Evolutionary conservation across 2,329 filamentous ascomycete genomes (phyloP), one percentile per base, ranked within the genome.

Genomic region (Clathrospora elynae): DNA sequence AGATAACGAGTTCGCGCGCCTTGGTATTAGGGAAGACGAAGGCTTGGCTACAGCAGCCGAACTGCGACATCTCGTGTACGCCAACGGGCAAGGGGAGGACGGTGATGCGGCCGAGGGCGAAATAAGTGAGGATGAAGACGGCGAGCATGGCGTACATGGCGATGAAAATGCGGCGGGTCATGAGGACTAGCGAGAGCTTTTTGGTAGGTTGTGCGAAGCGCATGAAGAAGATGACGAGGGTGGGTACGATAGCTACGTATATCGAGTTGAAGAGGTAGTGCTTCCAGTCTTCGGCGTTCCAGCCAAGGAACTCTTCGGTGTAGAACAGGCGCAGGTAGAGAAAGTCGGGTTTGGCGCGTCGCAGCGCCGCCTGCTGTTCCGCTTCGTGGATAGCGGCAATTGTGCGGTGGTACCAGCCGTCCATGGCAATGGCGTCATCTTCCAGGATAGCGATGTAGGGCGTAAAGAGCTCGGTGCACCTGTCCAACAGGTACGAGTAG

Each of bases 301-400:
- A 76, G 36, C 73, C 73, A 3, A 73, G 63, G 31, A 73, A 72
- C 35, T 72, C 60, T 39, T 76, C 73, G 0, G 72, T 74, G 44
- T 74, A 75, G 59, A 77, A 77, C 9, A 77, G 61, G 2, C 73
- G 72, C 12, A 77, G 61, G 51, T 77, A 76, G 5, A 75, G 57
- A 51, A 69, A 71, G 18, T 66, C 58, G 17, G 57, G 46, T 10
- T 53, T 57, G 7, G 54, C 52, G 12, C 51, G 55, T 25, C 45
- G 46, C 17, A 58, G 32, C 11, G 49, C 52, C 9, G 60, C 64
- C 35, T 68, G 54, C 20, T 46, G 48, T 42, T 73, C 66, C 4
- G 66, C 67, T 23, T 57, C 47, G 12, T 61, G 49, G 20, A 76
- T 51, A 0, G 67, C 73, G 4, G 61, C 46, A 25, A 71, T 57